phyloP scores from a whole-genome alignment of 345 rosid genomes.

The Camelina laxa region DNA sequence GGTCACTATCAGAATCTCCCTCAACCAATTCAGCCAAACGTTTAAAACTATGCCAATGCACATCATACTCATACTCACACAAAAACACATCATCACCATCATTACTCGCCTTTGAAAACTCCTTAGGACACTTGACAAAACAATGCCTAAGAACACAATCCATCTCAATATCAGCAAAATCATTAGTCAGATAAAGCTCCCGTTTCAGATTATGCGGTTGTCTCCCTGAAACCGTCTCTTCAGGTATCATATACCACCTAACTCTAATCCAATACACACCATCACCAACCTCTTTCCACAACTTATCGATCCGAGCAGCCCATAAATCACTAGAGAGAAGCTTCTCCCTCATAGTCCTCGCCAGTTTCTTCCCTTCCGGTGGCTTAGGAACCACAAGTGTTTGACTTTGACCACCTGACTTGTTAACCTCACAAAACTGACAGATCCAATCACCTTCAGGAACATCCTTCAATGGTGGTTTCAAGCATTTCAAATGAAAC shows the following conservation, averaged over 20 bases:
- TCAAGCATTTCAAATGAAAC: conserved; percentile 90
- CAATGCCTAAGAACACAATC: conserved; percentile 81
- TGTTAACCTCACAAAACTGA: conserved; percentile 62
- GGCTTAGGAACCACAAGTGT: conserved; percentile 56
- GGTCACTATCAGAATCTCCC: conserved; percentile 67
- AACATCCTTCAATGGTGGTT: conserved; percentile 70
- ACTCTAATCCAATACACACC: conserved; percentile 76
- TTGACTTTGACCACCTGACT: conserved; percentile 49
- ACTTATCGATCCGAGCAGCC: conserved; percentile 79
- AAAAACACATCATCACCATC: conserved; percentile 89
- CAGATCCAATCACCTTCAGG: conserved; percentile 97
- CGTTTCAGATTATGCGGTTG: conserved; percentile 80
- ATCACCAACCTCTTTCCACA: conserved; percentile 77
- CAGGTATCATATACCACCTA: conserved; percentile 87
- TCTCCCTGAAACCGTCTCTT: conserved; percentile 86
- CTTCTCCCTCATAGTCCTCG: conserved; percentile 83
- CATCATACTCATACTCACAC: conserved; percentile 93
- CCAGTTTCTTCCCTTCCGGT: conserved; percentile 66
- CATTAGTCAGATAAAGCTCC: conserved; percentile 82
- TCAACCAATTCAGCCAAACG: conserved; percentile 64
- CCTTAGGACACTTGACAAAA: conserved; percentile 72
- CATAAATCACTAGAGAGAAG: conserved; percentile 84
- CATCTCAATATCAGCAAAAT: conserved; percentile 89
- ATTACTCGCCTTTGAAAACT: conserved; percentile 66
- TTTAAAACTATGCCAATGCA: conserved; percentile 88